phyloP scores from a whole-genome alignment of 768 basidiomycete genomes.

The Panaeolus cyanescens region DNA sequence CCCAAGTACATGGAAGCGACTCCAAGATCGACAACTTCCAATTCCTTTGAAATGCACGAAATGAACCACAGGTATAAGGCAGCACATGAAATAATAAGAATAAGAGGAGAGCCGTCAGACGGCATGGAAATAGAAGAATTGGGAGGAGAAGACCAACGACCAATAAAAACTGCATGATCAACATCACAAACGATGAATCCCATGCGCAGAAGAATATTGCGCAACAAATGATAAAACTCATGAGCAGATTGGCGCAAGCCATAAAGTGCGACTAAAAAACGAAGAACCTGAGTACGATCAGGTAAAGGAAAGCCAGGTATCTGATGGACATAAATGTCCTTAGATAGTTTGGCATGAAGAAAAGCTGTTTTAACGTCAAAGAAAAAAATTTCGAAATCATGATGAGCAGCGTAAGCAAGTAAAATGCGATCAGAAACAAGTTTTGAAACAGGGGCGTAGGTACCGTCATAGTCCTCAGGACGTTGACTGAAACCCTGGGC shows the following conservation, averaged over 20 bases:
- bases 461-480: conserved; percentile 22
- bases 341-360: conserved; percentile 5
- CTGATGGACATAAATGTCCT: conserved; percentile 8
- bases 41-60: neutral
- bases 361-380: conserved; percentile 13
- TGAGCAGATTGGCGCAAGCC: conserved; percentile 36
- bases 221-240: conserved; percentile 21
- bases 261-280: conserved; percentile 24
- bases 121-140: conserved; percentile 8
- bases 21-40: conserved; percentile 11
- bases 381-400: neutral
- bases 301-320: conserved; percentile 5
- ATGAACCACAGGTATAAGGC: conserved; percentile 8
- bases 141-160: conserved; percentile 5
- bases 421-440: conserved; percentile 1
- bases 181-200: neutral
- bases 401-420: neutral
- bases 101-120: neutral
- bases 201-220: neutral
- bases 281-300: neutral
- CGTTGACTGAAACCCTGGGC: conserved; percentile 16
- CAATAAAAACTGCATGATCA: conserved; percentile 11
- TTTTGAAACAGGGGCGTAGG: conserved; percentile 12
- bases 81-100: no score
- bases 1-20: conserved; percentile 9